Base-by-base conservation (phyloP, 495 filamentous ascomycete genomes). In the Penicillium paradoxum region DNA sequence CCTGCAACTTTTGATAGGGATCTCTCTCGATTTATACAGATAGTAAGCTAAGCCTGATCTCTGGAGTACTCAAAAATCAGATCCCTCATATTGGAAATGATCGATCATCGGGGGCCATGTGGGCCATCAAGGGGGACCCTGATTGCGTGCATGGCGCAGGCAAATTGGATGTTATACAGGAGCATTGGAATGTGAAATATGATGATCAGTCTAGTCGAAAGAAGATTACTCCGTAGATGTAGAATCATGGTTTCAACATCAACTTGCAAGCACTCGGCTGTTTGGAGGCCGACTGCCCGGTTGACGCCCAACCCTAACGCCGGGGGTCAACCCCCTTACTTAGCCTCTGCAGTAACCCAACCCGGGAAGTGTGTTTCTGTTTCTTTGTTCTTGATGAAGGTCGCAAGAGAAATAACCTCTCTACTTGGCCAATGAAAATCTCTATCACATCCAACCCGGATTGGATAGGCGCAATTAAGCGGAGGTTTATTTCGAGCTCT, bases 281-380 rank as follows among this genome's bases (percentile, higher is more conserved):
- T 27, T 27, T 3, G 7, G 24, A 27, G 24, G 24, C 24, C 3
- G 24, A 27, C 24, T 27, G 7, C 41, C 56, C 33, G 56, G 55
- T 56, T 49, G 41, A 51, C 46, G 34, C 45, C 49, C 27, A 34
- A 47, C 42, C 52, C 44, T 49, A 46, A 40, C 10, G 1, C 44
- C 19, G 32, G 17, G 22, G 3, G 11, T 24, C 14, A 53, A 42
- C 30, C 58, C 24, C 56, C 57, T 56, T 59, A 19, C 53, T 15
- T 52, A 41, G 19, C 14, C 38, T 49, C 41, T 17, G 54, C n/a
- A n/a, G n/a, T n/a, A n/a, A 57, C 54, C 45, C 36, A 57, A 54
- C 58, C 7, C 34, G 33, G 17, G 8, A 14, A 29, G 4, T 21
- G 25, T 22, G 17, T 22, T 21, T 37, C n/a, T n/a, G n/a, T n/a